Evolutionary conservation across 2,329 filamentous ascomycete species (phyloP).

Genomic region (Talaromyces sp.): DNA sequence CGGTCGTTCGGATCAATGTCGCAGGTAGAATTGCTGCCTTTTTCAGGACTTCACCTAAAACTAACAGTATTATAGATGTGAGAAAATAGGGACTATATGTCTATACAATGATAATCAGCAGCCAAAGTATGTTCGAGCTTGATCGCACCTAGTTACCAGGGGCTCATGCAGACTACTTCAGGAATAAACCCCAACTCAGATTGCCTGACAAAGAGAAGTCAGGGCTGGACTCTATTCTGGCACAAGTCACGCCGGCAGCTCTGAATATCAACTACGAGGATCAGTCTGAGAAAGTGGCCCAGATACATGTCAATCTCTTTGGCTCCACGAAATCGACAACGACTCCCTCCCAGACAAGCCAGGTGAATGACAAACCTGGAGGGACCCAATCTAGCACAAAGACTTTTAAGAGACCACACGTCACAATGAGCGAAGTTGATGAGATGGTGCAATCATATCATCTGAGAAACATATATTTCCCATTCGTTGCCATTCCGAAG

Average conservation of each 20-base stretch:
- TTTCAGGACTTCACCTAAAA: neutral
- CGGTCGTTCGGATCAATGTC: constrained; percentile 3
- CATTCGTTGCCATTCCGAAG: constrained; percentile 7
- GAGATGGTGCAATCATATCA: constrained; percentile 3
- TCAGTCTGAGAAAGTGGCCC: constrained; percentile 3
- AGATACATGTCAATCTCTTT: constrained; percentile 5
- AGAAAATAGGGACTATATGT: constrained; percentile 9
- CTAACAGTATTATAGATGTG: neutral
- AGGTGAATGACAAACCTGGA: neutral
- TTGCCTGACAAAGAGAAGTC: neutral
- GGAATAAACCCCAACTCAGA: neutral
- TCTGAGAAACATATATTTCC: neutral
- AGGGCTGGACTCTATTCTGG: neutral
- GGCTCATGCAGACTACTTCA: neutral
- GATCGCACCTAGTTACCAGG: neutral
- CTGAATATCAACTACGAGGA: constrained; percentile 8
- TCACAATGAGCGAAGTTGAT: constrained; percentile 5
- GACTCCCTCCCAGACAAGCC: neutral
- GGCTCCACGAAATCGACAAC: neutral
- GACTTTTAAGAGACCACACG: neutral
- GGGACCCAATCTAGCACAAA: neutral
- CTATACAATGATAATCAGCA: neutral
- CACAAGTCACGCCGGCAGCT: neutral
- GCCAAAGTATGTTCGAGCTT: neutral
- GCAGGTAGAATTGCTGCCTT: constrained; percentile 4